Conservation (phyloP, 495 filamentous ascomycete species). For the Penicillium maclennaniae region DNA sequence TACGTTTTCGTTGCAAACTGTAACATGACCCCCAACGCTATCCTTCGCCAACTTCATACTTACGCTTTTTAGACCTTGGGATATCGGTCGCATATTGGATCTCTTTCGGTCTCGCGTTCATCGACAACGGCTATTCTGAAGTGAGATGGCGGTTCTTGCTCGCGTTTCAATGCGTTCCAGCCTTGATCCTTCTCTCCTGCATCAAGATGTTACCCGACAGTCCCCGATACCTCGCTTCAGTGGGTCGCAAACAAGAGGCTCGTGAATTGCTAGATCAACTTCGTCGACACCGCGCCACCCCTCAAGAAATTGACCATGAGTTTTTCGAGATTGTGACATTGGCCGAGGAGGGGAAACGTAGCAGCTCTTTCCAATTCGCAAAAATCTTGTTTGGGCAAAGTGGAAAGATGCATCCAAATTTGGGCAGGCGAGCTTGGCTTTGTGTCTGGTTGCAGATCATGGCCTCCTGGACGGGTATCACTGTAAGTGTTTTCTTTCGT, state of each 20-base stretch:
- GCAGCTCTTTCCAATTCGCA: constrained; percentile 40
- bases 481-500: constrained; percentile 22
- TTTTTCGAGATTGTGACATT: constrained; percentile 39
- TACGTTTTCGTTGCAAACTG: constrained; percentile 54
- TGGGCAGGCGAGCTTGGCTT: constrained; percentile 45
- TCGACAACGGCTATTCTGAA: constrained; percentile 46
- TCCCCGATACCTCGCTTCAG: constrained; percentile 42
- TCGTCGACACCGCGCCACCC: constrained; percentile 15
- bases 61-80: constrained; percentile 43
- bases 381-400: constrained; percentile 32
- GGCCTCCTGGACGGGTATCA: constrained; percentile 50
- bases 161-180: constrained; percentile 53
- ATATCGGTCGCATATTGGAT: constrained; percentile 63
- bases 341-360: constrained; percentile 28
- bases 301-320: constrained; percentile 34
- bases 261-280: constrained; percentile 30
- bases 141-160: constrained; percentile 55
- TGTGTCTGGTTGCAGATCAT: constrained; percentile 54
- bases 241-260: constrained; percentile 38
- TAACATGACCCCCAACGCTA: constrained; percentile 15
- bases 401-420: constrained; percentile 27
- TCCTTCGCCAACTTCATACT: constrained; percentile 1
- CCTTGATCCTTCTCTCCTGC: constrained; percentile 43
- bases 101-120: constrained; percentile 53
- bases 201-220: constrained; percentile 51